These are phyloP conservation scores for Thelonectria olida DNA, from an alignment of 2,329 filamentous ascomycete genomes.

Conservation along the genomic window DNA sequence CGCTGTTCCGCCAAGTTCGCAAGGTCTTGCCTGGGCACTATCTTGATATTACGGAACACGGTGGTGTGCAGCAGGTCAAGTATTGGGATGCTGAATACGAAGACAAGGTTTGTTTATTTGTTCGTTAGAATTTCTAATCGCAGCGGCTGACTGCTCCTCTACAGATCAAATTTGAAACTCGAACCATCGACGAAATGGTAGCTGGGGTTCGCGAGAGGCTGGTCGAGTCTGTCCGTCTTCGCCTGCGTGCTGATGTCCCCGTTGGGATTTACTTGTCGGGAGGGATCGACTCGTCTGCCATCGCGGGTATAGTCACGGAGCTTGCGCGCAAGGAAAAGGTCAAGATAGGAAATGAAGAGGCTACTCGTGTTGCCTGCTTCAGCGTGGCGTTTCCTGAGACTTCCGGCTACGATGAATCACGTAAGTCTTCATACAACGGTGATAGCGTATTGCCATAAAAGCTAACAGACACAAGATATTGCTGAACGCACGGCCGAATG, in stretches of 20 bases:
- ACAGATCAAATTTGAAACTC: neutral
- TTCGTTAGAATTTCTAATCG: neutral
- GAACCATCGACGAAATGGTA: neutral
- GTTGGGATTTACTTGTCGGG: neutral
- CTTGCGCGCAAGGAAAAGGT: neutral
- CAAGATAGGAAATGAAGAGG: neutral
- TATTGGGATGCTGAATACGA: constrained; percentile 5
- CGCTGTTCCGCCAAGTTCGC: neutral
- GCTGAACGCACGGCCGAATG: neutral
- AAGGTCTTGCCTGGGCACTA: neutral
- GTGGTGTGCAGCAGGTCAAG: neutral
- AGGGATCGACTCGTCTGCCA: neutral
- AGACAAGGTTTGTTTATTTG: neutral
- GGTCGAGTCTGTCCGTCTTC: neutral
- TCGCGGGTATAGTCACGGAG: neutral
- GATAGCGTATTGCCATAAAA: neutral
- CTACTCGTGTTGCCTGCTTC: neutral
- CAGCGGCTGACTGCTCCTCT: neutral
- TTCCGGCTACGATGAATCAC: neutral
- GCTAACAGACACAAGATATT: neutral
- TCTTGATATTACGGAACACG: neutral
- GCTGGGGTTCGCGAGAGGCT: neutral
- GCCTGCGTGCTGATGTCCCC: neutral
- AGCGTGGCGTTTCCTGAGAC: neutral
- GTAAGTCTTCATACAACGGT: neutral